Percentiles rank a stretch among this genome's conserved stretches.
These are phyloP conservation scores for Eremochloa ophiuroides DNA, from an alignment of 176 grass and related monocot species.

Conservation along the genomic window DNA sequence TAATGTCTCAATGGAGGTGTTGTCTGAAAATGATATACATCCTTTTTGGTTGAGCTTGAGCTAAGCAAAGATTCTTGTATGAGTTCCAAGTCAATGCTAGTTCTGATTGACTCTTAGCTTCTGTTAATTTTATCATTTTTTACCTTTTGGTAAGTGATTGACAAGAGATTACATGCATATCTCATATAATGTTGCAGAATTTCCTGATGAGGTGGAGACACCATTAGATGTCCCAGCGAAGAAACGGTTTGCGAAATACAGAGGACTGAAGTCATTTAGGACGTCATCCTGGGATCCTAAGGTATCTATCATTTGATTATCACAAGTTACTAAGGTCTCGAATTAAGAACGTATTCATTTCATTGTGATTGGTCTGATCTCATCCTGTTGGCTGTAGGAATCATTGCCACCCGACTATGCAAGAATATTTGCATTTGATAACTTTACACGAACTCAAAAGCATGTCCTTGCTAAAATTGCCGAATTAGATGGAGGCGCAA, in stretches of 20 bases:
- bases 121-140: background rate
- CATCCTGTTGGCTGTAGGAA: slow-evolving; percentile 63
- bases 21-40: background rate
- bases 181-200: slow-evolving; percentile 59
- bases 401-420: slow-evolving; percentile 83
- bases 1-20: background rate
- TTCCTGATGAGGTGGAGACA: slow-evolving; percentile 98
- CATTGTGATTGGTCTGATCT: slow-evolving; percentile 29
- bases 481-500: slow-evolving; percentile 37
- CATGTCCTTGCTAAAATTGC: slow-evolving; percentile 59
- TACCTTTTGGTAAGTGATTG: background rate
- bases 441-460: slow-evolving; percentile 83
- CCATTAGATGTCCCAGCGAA: slow-evolving; percentile 85
- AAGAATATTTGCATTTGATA: slow-evolving; percentile 94
- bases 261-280: slow-evolving; percentile 94
- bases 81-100: background rate
- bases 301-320: slow-evolving; percentile 36
- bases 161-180: slow-evolving; percentile 6
- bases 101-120: background rate
- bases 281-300: slow-evolving; percentile 97
- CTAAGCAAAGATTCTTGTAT: background rate
- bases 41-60: background rate
- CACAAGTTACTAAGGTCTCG: background rate
- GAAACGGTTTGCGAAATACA: slow-evolving; percentile 90
- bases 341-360: too few species aligned